Percentiles rank a stretch among this genome's conserved stretches.
Evolutionary conservation across 2,329 filamentous ascomycete genomes (phyloP).

Genomic region (Dendryphion nanum): DNA sequence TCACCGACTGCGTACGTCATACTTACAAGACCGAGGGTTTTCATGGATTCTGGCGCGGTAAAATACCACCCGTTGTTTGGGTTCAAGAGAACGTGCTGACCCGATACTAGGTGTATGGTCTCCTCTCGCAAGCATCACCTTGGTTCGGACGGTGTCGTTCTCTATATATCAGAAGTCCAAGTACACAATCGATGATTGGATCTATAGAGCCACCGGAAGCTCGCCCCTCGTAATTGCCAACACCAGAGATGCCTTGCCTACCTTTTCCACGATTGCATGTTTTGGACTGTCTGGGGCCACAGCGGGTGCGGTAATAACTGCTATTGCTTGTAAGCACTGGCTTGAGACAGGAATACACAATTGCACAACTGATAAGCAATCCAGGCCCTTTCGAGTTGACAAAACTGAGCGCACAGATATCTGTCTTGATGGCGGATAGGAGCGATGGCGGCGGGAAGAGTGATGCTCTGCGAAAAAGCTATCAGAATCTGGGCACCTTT

Average conservation of each 20-base stretch:
- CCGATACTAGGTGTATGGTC: slow-evolving; percentile 68
- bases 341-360: not conserved
- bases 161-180: slow-evolving; percentile 78
- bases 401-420: slow-evolving; percentile 85
- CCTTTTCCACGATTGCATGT: slow-evolving; percentile 68
- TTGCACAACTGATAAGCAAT: slow-evolving; percentile 9
- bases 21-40: slow-evolving; percentile 64
- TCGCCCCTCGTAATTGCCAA: slow-evolving; percentile 74
- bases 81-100: no score
- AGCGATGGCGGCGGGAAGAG: slow-evolving; percentile 46
- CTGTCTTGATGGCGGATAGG: slow-evolving; percentile 69
- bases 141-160: slow-evolving; percentile 75
- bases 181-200: slow-evolving; percentile 68
- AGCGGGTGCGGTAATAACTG: slow-evolving; percentile 75
- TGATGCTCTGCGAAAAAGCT: slow-evolving; percentile 52
- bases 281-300: slow-evolving; percentile 77
- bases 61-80: no score
- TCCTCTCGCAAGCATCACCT: slow-evolving; percentile 75
- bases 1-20: slow-evolving; percentile 69
- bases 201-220: slow-evolving; percentile 62
- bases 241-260: slow-evolving; percentile 68
- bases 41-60: slow-evolving; percentile 55
- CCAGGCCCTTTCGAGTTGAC: slow-evolving; percentile 80
- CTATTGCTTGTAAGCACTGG: slow-evolving; percentile 64
- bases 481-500: slow-evolving; percentile 75